phyloP scores from a whole-genome alignment of 176 grass and related monocot genomes.

The Aechmea fasciata region DNA sequence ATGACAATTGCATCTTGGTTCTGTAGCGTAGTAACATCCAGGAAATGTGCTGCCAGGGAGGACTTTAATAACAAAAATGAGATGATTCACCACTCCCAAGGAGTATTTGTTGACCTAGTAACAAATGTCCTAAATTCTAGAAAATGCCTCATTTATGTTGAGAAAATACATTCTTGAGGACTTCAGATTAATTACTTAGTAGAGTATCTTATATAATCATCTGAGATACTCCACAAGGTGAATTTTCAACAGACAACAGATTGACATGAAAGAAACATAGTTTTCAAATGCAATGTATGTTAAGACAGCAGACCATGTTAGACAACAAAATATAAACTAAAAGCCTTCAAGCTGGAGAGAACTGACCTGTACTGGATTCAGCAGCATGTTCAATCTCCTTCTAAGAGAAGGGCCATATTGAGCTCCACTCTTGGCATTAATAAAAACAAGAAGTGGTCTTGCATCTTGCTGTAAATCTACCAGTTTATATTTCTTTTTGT shows the following conservation, averaged over 20 bases:
- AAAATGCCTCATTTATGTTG: not conserved
- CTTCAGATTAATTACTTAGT: too few species aligned
- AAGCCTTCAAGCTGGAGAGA: not conserved
- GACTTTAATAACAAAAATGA: not conserved
- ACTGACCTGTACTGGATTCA: constrained; percentile 88
- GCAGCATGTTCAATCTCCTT: constrained; percentile 75
- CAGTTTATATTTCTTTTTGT: constrained; percentile 46
- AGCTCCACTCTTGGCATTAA: constrained; percentile 86
- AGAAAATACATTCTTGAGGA: not conserved
- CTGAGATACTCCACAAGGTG: too few species aligned
- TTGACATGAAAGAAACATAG: too few species aligned
- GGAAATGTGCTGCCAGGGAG: not conserved
- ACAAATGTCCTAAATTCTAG: not conserved
- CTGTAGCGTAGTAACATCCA: not conserved
- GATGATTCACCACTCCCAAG: not conserved
- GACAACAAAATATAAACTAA: not conserved
- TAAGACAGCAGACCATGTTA: too few species aligned
- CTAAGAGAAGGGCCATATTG: constrained; percentile 62
- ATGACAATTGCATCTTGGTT: not conserved
- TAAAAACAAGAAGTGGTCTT: constrained; percentile 85
- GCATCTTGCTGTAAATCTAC: constrained; percentile 57
- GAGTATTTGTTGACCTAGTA: not conserved
- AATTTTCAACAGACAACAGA: too few species aligned
- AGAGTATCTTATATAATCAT: too few species aligned
- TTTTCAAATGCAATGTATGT: too few species aligned